Percentiles rank a stretch among this genome's conserved stretches.
Conservation (phyloP, 768 basidiomycete genomes). For the Podaxis mareebaensis region DNA sequence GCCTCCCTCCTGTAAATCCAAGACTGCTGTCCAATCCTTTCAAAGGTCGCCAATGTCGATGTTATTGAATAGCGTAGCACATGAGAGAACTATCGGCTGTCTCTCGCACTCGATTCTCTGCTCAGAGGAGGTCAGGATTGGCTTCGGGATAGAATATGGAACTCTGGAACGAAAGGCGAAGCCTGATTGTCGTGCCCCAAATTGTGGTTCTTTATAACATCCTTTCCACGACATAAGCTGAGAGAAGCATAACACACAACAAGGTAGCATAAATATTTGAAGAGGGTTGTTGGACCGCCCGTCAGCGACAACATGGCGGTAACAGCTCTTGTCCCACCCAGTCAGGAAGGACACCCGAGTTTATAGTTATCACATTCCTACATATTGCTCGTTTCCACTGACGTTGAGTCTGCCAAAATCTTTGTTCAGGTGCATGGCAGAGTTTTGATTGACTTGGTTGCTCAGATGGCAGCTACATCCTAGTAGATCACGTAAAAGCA, state of each 20-base stretch:
- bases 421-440: too few relatives aligned
- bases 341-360: background rate
- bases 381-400: too few relatives aligned
- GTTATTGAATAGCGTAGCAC: background rate
- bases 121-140: background rate
- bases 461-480: too few relatives aligned
- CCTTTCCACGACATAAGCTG: background rate
- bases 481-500: too few relatives aligned
- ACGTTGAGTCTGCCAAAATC: too few relatives aligned
- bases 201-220: background rate
- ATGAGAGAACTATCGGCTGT: background rate
- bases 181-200: slow-evolving; percentile 5
- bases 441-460: too few relatives aligned
- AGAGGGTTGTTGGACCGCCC: too few relatives aligned
- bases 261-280: too few relatives aligned
- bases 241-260: background rate
- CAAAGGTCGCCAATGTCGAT: background rate
- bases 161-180: background rate
- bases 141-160: background rate
- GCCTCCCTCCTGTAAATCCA: background rate
- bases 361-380: too few relatives aligned
- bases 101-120: background rate
- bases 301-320: too few relatives aligned
- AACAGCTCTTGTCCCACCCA: background rate
- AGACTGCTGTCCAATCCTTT: background rate